phyloP scores from a whole-genome alignment of 148 eudicot genomes.

The Persicaria tinctoria region DNA sequence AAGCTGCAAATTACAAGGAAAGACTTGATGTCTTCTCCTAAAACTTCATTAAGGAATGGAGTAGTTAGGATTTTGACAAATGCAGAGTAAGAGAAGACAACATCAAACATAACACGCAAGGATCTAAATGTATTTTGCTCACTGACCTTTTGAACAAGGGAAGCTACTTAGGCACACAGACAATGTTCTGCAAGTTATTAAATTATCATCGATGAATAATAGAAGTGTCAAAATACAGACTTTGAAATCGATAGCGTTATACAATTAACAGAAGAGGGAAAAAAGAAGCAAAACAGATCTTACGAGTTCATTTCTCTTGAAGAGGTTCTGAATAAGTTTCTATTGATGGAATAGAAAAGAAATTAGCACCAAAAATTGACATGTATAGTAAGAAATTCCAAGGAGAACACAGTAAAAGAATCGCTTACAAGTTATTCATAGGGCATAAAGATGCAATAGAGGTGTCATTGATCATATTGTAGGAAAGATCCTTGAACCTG shows the following conservation, averaged over 20 bases:
- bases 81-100: neutral
- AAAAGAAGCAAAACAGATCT: neutral
- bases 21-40: neutral
- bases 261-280: neutral
- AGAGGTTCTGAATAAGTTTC: constrained; percentile 49
- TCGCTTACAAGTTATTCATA: constrained; percentile 31
- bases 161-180: constrained; percentile 27
- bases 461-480: constrained; percentile 35
- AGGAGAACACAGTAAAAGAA: constrained; percentile 1
- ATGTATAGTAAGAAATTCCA: neutral
- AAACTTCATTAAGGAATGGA: neutral
- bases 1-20: neutral
- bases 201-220: constrained; percentile 1
- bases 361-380: neutral
- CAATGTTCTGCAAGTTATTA: constrained; percentile 22
- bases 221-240: neutral
- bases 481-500: constrained; percentile 57
- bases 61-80: neutral
- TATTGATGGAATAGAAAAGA: constrained; percentile 12
- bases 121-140: too few species aligned
- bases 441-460: constrained; percentile 29
- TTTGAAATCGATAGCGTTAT: neutral
- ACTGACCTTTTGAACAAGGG: constrained; percentile 31
- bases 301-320: constrained; percentile 11
- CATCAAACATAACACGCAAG: neutral